phyloP scores from a whole-genome alignment of 768 basidiomycete genomes.

The Hydnomerulius pinastri region DNA sequence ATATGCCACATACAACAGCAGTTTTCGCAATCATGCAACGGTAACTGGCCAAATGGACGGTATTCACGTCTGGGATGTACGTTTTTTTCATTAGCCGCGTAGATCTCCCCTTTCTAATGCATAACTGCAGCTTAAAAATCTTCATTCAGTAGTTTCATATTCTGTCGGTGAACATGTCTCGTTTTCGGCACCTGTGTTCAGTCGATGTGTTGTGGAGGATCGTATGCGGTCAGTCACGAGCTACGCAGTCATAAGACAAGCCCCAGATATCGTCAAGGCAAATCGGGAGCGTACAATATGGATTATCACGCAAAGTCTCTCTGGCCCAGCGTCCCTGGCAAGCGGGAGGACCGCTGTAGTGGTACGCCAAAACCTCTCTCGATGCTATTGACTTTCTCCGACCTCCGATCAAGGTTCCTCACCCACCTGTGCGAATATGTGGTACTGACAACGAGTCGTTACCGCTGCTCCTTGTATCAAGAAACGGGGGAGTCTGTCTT shows the following conservation, averaged over 20 bases:
- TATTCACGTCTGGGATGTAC: constrained; percentile 72
- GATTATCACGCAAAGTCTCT: constrained; percentile 60
- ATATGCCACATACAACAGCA: constrained; percentile 18
- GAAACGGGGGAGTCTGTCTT: constrained; percentile 35
- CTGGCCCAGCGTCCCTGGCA: constrained; percentile 31
- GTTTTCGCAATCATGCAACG: constrained; percentile 58
- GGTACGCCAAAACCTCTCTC: constrained; percentile 38
- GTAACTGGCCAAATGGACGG: constrained; percentile 74
- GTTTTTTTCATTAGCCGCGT: constrained; percentile 21
- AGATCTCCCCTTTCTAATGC: background rate
- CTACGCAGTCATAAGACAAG: constrained; percentile 53
- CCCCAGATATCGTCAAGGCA: constrained; percentile 44
- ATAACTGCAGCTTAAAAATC: constrained; percentile 52
- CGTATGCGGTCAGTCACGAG: constrained; percentile 45
- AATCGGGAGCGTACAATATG: constrained; percentile 55
- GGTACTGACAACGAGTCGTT: constrained; percentile 28
- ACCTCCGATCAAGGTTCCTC: constrained; percentile 42
- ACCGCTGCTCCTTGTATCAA: constrained; percentile 35
- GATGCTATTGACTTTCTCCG: constrained; percentile 5
- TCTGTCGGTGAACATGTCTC: constrained; percentile 65
- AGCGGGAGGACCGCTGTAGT: constrained; percentile 43
- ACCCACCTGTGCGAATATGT: constrained; percentile 41
- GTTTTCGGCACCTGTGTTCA: constrained; percentile 62
- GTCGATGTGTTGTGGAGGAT: constrained; percentile 36
- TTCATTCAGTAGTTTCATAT: constrained; percentile 69